These are phyloP conservation scores for Suillus paluster DNA, from an alignment of 768 basidiomycete species.

Conservation along the genomic window DNA sequence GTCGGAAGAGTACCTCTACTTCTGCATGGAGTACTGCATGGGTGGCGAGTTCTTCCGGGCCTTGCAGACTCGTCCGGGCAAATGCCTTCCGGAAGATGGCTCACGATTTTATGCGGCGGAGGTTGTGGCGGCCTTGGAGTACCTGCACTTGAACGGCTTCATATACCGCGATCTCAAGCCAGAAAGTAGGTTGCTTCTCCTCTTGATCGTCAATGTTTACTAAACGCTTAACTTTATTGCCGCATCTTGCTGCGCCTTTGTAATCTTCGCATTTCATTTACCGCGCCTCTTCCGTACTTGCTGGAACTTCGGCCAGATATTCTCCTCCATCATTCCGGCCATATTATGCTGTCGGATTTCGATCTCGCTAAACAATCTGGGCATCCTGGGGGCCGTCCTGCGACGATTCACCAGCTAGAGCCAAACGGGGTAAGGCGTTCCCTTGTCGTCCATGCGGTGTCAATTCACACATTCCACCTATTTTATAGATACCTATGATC, in stretches of 20 bases:
- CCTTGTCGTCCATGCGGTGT: constrained; percentile 8
- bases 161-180: constrained; percentile 99
- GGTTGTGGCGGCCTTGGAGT: constrained; percentile 96
- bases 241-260: constrained; percentile 1
- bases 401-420: constrained; percentile 83
- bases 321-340: constrained; percentile 94
- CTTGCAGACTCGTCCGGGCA: constrained; percentile 93
- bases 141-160: constrained; percentile 98
- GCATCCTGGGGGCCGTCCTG: constrained; percentile 84
- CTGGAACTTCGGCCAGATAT: constrained; percentile 67
- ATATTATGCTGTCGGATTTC: constrained; percentile 99
- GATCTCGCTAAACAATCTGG: constrained; percentile 96
- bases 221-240: constrained; percentile 15
- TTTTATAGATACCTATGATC: constrained; percentile 79
- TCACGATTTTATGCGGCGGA: constrained; percentile 98
- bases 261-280: constrained; percentile 5
- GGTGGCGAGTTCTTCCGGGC: constrained; percentile 99
- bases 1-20: constrained; percentile 96
- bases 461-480: constrained; percentile 15
- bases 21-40: constrained; percentile 99
- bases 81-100: constrained; percentile 94
- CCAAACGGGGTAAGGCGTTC: constrained; percentile 77
- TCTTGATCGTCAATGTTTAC: constrained; percentile 8
- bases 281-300: constrained; percentile 9
- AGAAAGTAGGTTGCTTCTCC: constrained; percentile 75